Evolutionary conservation across 2,329 filamentous ascomycete genomes (phyloP).

Genomic region (Periconia digitata): DNA sequence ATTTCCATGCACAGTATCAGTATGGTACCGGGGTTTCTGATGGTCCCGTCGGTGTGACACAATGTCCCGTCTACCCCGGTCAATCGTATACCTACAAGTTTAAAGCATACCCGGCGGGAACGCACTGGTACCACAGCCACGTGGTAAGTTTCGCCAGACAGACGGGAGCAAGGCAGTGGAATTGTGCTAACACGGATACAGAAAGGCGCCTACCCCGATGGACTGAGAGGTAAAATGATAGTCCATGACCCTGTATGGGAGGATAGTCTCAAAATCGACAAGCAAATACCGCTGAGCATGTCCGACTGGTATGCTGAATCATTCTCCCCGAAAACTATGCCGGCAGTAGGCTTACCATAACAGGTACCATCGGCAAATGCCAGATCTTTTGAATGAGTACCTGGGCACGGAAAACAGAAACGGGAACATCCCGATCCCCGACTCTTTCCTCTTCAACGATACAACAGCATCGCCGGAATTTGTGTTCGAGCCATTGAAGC

Average conservation of each 20-base stretch:
- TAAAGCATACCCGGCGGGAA: slow-evolving; percentile 54
- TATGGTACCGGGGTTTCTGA: slow-evolving; percentile 74
- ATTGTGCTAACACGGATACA: background rate
- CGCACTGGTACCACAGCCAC: slow-evolving; percentile 70
- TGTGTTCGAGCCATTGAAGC: slow-evolving; percentile 62
- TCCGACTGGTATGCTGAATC: slow-evolving; percentile 69
- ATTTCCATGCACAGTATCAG: slow-evolving; percentile 77
- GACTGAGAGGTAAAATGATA: slow-evolving; percentile 66
- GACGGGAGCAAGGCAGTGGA: background rate
- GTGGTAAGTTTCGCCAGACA: slow-evolving; percentile 28
- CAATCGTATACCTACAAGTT: slow-evolving; percentile 68
- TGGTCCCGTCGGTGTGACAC: slow-evolving; percentile 65
- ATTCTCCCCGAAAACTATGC: background rate
- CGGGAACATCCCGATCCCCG: slow-evolving; percentile 66
- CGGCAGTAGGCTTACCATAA: background rate
- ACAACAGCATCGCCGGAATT: slow-evolving; percentile 60
- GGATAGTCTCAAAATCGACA: slow-evolving; percentile 51
- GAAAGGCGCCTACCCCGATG: slow-evolving; percentile 63
- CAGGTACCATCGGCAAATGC: slow-evolving; percentile 62
- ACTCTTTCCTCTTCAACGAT: slow-evolving; percentile 72
- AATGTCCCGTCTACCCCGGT: slow-evolving; percentile 59
- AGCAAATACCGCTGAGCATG: slow-evolving; percentile 64
- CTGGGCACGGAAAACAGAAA: slow-evolving; percentile 47
- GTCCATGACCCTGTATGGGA: slow-evolving; percentile 60
- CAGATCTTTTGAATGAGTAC: slow-evolving; percentile 50